Percentiles rank a stretch among this genome's conserved stretches.
Evolutionary conservation across 73 alveolate genomes (phyloP).

Genomic region (Tetrahymena thermophila): DNA sequence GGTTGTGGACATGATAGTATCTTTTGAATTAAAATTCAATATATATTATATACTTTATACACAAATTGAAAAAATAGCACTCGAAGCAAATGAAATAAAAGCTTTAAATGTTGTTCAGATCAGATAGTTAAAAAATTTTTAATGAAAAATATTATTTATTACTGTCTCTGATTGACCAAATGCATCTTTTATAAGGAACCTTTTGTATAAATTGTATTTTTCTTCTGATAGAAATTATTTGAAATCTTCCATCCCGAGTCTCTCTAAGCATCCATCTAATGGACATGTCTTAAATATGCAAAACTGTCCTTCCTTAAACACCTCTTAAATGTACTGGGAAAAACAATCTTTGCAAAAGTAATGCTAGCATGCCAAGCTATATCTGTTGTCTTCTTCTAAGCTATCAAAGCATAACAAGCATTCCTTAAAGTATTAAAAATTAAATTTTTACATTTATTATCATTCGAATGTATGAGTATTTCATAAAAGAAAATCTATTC

Average conservation of each 20-base stretch:
- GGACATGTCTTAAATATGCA: not conserved
- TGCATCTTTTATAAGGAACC: not conserved
- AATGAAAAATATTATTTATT: not conserved
- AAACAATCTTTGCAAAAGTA: not conserved
- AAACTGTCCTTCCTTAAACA: not conserved
- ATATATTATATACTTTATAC: not conserved
- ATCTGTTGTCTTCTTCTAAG: not conserved
- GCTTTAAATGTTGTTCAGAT: not conserved
- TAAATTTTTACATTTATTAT: not conserved
- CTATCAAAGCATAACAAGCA: not conserved
- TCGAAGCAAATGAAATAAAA: not conserved
- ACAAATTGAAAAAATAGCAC: too few relatives aligned
- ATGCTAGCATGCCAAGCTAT: not conserved
- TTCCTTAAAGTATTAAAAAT: not conserved
- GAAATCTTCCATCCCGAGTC: not conserved
- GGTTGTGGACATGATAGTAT: not conserved
- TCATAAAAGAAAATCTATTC: too few relatives aligned
- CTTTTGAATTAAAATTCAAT: not conserved
- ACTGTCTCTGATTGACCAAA: not conserved
- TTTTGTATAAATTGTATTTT: not conserved
- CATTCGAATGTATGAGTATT: too few relatives aligned
- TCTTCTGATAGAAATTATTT: not conserved
- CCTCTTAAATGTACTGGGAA: not conserved
- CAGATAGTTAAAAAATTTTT: not conserved
- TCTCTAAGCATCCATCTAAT: not conserved